These are phyloP conservation scores for Calonectria fujianensis DNA, from an alignment of 2,329 filamentous ascomycete species.

Conservation along the genomic window DNA sequence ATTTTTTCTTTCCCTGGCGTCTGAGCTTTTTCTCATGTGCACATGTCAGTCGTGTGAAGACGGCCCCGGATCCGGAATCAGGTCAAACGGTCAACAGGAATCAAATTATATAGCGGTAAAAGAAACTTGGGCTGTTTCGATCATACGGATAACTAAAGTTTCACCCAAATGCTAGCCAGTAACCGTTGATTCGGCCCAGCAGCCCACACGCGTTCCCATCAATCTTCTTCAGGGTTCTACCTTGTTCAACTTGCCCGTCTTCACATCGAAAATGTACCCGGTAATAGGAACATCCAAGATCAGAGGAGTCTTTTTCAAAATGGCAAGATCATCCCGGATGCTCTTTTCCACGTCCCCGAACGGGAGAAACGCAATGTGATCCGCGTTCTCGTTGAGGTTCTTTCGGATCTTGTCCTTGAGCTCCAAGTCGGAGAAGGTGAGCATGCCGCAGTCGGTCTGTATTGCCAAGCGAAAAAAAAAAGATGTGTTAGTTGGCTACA, in stretches of 20 bases:
- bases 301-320: slow-evolving; percentile 75
- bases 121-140: neutral
- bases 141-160: neutral
- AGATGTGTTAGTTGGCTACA: neutral
- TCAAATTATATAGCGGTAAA: neutral
- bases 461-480: fast-evolving
- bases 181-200: no score
- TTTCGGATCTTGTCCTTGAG: slow-evolving; percentile 73
- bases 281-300: slow-evolving; percentile 79
- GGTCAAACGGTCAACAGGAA: neutral
- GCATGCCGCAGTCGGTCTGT: slow-evolving; percentile 72
- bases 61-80: neutral
- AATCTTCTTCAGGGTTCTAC: slow-evolving; percentile 41
- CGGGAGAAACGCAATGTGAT: slow-evolving; percentile 77
- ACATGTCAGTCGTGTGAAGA: neutral
- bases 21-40: neutral
- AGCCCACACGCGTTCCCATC: neutral
- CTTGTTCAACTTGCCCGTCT: slow-evolving; percentile 75
- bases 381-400: slow-evolving; percentile 73
- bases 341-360: slow-evolving; percentile 79
- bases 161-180: no score
- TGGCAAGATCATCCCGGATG: slow-evolving; percentile 79
- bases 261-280: slow-evolving; percentile 87
- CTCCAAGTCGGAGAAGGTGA: slow-evolving; percentile 78
- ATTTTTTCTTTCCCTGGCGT: neutral